phyloP scores from a whole-genome alignment of 257 asterid genomes.

The Gardenia jasminoides region DNA sequence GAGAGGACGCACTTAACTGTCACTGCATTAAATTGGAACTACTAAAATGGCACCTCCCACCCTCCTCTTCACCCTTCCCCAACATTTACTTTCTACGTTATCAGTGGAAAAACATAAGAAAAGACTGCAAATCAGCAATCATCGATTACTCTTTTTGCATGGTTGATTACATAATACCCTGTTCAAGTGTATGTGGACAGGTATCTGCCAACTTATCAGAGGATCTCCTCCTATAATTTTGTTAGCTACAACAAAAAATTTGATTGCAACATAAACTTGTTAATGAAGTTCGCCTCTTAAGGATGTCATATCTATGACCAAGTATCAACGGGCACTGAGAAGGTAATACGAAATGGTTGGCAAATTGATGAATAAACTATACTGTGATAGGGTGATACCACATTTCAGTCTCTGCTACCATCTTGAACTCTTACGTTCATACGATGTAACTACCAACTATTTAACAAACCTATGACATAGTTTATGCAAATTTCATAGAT shows the following conservation, averaged over 20 bases:
- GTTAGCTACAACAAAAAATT: slow-evolving; percentile 19
- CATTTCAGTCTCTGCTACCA: neutral
- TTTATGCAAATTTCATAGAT: neutral
- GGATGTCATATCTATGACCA: neutral
- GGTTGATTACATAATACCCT: too few relatives aligned
- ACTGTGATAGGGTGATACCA: neutral
- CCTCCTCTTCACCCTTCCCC: too few relatives aligned
- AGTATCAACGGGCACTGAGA: neutral
- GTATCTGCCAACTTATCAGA: neutral
- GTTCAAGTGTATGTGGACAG: too few relatives aligned
- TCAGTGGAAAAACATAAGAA: neutral
- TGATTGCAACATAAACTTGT: neutral
- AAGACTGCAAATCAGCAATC: neutral
- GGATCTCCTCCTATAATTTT: neutral
- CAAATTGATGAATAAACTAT: neutral
- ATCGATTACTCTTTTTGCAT: neutral
- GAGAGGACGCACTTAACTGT: too few relatives aligned
- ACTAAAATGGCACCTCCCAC: too few relatives aligned
- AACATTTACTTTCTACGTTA: too few relatives aligned
- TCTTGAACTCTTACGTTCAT: neutral
- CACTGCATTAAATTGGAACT: too few relatives aligned
- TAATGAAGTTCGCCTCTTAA: neutral
- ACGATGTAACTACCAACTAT: neutral
- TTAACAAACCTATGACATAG: neutral
- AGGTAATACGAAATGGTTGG: neutral